Percentiles rank a stretch among this genome's conserved stretches.
These are phyloP conservation scores for Chlorella sp. DNA, from an alignment of 139 green algal species.

Conservation along the genomic window DNA sequence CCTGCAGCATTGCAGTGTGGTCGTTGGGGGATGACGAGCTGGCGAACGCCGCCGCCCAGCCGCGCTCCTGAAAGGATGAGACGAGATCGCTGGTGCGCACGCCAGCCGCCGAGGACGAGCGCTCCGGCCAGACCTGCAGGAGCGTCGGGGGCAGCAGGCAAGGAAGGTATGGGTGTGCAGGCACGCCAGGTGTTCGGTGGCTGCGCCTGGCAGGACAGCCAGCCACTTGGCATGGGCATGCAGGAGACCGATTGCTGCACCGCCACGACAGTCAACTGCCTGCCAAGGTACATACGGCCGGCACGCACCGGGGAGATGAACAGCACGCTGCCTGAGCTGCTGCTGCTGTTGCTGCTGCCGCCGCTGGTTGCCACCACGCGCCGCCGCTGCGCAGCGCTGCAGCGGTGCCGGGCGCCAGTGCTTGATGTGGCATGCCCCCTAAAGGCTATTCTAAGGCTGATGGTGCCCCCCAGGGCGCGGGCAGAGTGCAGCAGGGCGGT, in stretches of 20 bases:
- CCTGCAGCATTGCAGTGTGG: conserved; percentile 20
- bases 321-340: conserved; percentile 17
- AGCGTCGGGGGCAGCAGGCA: too few relatives aligned
- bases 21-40: conserved; percentile 23
- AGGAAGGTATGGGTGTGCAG: too few relatives aligned
- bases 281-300: too few relatives aligned
- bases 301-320: conserved; percentile 39
- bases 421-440: too few relatives aligned
- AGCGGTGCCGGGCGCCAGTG: background rate
- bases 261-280: too few relatives aligned
- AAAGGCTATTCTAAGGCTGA: too few relatives aligned
- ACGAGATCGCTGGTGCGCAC: conserved; percentile 47
- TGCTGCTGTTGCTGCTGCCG: background rate
- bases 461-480: too few relatives aligned
- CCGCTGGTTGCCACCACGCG: background rate
- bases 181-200: too few relatives aligned
- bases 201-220: too few relatives aligned
- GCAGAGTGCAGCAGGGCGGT: too few relatives aligned
- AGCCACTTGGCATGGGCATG: too few relatives aligned
- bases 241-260: too few relatives aligned
- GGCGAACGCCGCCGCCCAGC: conserved; percentile 5
- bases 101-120: conserved; percentile 30
- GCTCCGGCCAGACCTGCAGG: conserved; percentile 40
- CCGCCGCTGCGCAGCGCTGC: background rate
- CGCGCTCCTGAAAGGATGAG: conserved; percentile 5